Base-by-base conservation (phyloP, 2,329 filamentous ascomycete species). In the Arthrobotrys pseudoclavata region DNA sequence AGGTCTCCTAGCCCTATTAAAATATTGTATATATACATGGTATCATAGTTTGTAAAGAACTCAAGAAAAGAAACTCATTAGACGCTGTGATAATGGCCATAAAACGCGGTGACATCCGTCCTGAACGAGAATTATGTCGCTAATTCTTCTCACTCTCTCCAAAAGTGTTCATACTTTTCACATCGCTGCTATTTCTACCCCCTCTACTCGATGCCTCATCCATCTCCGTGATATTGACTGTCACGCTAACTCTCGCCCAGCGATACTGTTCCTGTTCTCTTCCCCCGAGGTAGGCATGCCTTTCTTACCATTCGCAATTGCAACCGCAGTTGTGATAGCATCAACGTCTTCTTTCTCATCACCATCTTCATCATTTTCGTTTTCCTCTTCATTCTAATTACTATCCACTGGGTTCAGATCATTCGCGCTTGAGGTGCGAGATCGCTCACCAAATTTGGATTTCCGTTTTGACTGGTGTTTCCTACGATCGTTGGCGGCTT, bases 271-370 rank as follows among this genome's bases (percentile, higher is more conserved):
- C 1, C 45, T 15, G 22, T 26, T 68, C 20, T 10, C 45, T n/a
- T 34, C 26, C 3, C 42, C 37, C 12, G 31, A 40, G 4, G 18
- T 26, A 13, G 52, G 29, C 12, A 37, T 29, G 26, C 18, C 31
- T 45, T 53, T 71, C 42, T 31, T 71, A 29, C 61, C 66, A 34
- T 70, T 62, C 22, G 53, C 52, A 20, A 77, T 63, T 0, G 67
- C 74, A 26, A 76, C 69, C 5, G 50, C 64, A 13, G 52, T 52
- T 24, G 74, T 55, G 40, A 77, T 60, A 13, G 26, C 61, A 42
- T 77, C 74, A 1, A 47, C 52, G 37, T 77, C 74, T 24, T 77
- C 74, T 26, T 77, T 77, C 6, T 77, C 74, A 20, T 77, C 74
- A 5, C 45, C 67, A 9, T 71, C 74, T 7, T 68, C 67, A 15